phyloP scores from a whole-genome alignment of 306 rosid genomes.

The Vachellia pachyceras region DNA sequence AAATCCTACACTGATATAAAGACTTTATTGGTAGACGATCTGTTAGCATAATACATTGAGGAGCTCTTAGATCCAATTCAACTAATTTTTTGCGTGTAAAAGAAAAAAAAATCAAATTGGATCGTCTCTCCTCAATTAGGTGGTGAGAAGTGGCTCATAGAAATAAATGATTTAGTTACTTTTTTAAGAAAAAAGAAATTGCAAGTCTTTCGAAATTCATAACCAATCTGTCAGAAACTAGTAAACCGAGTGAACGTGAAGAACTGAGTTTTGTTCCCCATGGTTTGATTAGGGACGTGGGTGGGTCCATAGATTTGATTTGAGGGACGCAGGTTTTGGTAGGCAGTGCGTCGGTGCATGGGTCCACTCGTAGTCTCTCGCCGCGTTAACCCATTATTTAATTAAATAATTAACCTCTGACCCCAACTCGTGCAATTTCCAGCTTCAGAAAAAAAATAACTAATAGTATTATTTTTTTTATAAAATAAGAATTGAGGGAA shows the following conservation, averaged over 20 bases:
- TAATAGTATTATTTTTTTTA: too few relatives aligned
- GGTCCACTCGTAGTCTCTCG: not conserved
- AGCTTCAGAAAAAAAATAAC: not conserved
- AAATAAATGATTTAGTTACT: too few relatives aligned
- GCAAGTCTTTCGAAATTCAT: not conserved
- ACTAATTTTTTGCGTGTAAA: too few relatives aligned
- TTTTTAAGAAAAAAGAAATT: too few relatives aligned
- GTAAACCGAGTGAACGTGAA: not conserved
- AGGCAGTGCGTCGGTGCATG: not conserved
- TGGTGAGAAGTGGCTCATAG: too few relatives aligned
- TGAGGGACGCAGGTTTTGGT: not conserved
- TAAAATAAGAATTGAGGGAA: not conserved
- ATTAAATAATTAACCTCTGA: not conserved
- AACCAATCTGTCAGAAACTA: not conserved
- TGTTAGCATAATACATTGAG: too few relatives aligned
- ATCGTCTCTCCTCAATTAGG: too few relatives aligned
- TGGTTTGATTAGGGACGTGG: not conserved
- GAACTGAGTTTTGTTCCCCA: not conserved
- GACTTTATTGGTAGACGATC: too few relatives aligned
- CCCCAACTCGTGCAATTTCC: not conserved
- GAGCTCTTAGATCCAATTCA: too few relatives aligned
- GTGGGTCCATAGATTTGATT: not conserved
- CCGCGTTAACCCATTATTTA: not conserved
- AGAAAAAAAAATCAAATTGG: too few relatives aligned
- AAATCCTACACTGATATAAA: too few relatives aligned